These are phyloP conservation scores for Amyloporia xantha DNA, from an alignment of 768 basidiomycete species.

Conservation along the genomic window DNA sequence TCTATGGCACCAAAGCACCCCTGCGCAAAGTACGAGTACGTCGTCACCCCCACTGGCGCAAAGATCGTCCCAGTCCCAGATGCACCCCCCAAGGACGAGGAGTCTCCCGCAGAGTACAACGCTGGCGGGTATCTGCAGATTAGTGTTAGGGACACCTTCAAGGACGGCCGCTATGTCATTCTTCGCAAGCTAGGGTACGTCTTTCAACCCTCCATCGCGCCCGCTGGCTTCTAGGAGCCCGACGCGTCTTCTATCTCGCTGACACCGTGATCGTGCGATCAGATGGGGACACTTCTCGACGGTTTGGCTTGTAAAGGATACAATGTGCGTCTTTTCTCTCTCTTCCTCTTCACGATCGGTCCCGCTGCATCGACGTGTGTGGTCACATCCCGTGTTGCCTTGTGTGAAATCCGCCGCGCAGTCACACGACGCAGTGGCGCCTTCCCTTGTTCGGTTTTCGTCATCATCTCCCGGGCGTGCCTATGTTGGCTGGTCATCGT, in stretches of 20 bases:
- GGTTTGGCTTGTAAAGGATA: slow-evolving; percentile 85
- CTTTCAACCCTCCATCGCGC: slow-evolving; percentile 6
- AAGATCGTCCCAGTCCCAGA: slow-evolving; percentile 69
- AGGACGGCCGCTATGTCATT: slow-evolving; percentile 76
- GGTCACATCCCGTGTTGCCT: no score
- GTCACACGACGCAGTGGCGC: no score
- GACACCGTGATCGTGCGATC: slow-evolving; percentile 8
- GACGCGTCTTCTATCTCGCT: slow-evolving; percentile 3
- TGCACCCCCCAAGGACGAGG: slow-evolving; percentile 65
- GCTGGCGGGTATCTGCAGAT: slow-evolving; percentile 64
- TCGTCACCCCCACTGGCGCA: slow-evolving; percentile 56
- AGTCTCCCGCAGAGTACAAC: slow-evolving; percentile 80
- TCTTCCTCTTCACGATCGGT: neutral
- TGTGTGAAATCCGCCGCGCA: no score
- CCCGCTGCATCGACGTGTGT: neutral
- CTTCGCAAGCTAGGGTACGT: slow-evolving; percentile 84
- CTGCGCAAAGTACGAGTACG: slow-evolving; percentile 71
- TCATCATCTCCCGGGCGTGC: no score
- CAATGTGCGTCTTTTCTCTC: slow-evolving; percentile 43
- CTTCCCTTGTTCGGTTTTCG: no score
- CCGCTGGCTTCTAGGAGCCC: neutral
- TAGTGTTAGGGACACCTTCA: slow-evolving; percentile 73
- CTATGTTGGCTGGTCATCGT: no score
- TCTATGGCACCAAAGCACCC: slow-evolving; percentile 63
- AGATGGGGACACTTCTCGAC: slow-evolving; percentile 97